Evolutionary conservation across 768 basidiomycete species (phyloP), one percentile per base, ranked within the genome.

Genomic region (Amanita rubescens): DNA sequence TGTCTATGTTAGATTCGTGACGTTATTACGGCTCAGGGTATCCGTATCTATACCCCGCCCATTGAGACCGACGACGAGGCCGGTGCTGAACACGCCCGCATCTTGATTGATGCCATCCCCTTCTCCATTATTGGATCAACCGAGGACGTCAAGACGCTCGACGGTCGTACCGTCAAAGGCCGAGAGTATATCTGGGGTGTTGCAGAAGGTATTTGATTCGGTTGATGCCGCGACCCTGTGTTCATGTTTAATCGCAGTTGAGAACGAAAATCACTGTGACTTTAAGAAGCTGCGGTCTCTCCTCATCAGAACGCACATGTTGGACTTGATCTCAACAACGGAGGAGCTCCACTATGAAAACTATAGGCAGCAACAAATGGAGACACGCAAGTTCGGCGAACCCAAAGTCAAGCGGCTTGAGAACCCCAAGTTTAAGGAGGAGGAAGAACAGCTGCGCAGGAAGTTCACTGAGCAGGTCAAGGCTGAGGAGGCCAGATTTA

Each of bases 401-500:
- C 85, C 94, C 60, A 97, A 97, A 75, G 91, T 94, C 63, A 94
- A 92, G 82, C 97, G 97, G 75, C 78, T 91, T 60, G 94, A 99
- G 74, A 99, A 98, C 71, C 95, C 96, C 62, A 98, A 98, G 72
- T 99, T 95, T 85, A 94, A 94, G 77, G 96, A 98, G 69, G 96
- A 99, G 74, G 95, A 99, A 69, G 96, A 99, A 71, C 79, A 85
- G 55, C 82, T 98, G 57, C 80, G 95, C 65, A 97, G 94, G 78
- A 84, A 94, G 57, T 99, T 99, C 73, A 99, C 96, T 27, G 96
- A 99, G 71, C 96, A 99, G 75, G 96, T 99, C 80, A 99, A 99
- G 77, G 78, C 91, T 54, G 96, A 99, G 75, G 96, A 99, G 67
- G 80, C 90, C 11, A 79, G 96, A 57, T 99, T 99, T 80, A 84